Evolutionary conservation across 345 rosid species (phyloP), one percentile per base, ranked within the genome.

Genomic region (Pistacia vera): DNA sequence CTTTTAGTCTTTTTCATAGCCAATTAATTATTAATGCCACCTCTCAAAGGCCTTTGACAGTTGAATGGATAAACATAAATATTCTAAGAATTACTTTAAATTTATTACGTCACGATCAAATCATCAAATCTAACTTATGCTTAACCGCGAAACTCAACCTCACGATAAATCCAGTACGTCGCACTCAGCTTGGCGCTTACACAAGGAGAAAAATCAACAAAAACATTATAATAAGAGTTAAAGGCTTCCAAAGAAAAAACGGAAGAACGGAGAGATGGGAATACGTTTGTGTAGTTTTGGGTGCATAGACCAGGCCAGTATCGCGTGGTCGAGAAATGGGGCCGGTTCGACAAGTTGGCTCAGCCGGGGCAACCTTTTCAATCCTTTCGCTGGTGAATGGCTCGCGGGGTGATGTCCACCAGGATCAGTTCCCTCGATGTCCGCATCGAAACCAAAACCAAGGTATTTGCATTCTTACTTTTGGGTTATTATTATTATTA

Each of bases 331-430:
- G 94, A 97, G 87, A 77, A 91, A 18, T 97, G 97, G 93, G 99
- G 99, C 0, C 94, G 99, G 36, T 97, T 92, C 82, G 92, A 97
- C 84, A 86, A 72, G 57, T 74, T 97, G 77, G 99, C 97, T 8
- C 86, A 83, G 44, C 99, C 99, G 1, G 97, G 98, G 6, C 85
- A 93, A 94, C 65, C 67, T 86, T 72, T 88, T 84, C 79, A 97
- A 94, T 72, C 98, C 95, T 66, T 66, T 84, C 68, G 82, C 81
- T n/a, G 97, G 98, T 48, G 88, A 92, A 64, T 88, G 79, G 61
- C 88, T 97, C 75, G 91, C 98, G 70, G 99, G 97, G 64, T 94
- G 71, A 94, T 97, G 83, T 92, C 98, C 68, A 94, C 97, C 72
- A 81, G 97, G 77, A 90, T 97, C 85, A 73, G 71, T 28, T 97